These are phyloP conservation scores for Penicillium steckii DNA, from an alignment of 495 filamentous ascomycete genomes.

Conservation along the genomic window DNA sequence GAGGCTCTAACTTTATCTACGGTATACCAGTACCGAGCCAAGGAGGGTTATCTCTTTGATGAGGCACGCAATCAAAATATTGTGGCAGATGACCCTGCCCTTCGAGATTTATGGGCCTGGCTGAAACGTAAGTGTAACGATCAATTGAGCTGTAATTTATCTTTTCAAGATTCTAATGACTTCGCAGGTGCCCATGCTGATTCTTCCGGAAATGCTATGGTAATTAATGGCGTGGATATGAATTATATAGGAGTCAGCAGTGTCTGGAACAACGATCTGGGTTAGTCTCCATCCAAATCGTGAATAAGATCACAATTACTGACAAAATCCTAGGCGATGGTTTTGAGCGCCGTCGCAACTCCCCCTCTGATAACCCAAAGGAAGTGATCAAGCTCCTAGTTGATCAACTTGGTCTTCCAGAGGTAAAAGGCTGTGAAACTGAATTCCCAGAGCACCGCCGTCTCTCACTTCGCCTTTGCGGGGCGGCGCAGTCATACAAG, in stretches of 20 bases:
- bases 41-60: constrained; percentile 79
- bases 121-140: constrained; percentile 54
- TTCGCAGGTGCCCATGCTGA: constrained; percentile 59
- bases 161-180: constrained; percentile 17
- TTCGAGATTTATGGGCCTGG: constrained; percentile 79
- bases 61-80: constrained; percentile 65
- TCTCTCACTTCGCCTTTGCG: constrained; percentile 76
- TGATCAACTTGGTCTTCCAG: constrained; percentile 44
- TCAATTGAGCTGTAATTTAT: not conserved
- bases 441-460: constrained; percentile 70
- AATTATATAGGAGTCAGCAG: constrained; percentile 80
- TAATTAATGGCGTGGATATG: constrained; percentile 70
- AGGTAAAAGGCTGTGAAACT: constrained; percentile 55
- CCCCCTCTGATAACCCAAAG: constrained; percentile 26
- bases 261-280: constrained; percentile 76
- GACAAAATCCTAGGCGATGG: constrained; percentile 32
- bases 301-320: constrained; percentile 6
- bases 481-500: constrained; percentile 62
- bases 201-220: constrained; percentile 69
- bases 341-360: constrained; percentile 30
- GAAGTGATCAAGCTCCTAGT: constrained; percentile 53
- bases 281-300: constrained; percentile 34
- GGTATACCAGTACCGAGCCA: constrained; percentile 53
- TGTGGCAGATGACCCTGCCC: constrained; percentile 67
- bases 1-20: constrained; percentile 45